Conservation (phyloP, 768 basidiomycete genomes). For the Mrakia blollopis region DNA sequence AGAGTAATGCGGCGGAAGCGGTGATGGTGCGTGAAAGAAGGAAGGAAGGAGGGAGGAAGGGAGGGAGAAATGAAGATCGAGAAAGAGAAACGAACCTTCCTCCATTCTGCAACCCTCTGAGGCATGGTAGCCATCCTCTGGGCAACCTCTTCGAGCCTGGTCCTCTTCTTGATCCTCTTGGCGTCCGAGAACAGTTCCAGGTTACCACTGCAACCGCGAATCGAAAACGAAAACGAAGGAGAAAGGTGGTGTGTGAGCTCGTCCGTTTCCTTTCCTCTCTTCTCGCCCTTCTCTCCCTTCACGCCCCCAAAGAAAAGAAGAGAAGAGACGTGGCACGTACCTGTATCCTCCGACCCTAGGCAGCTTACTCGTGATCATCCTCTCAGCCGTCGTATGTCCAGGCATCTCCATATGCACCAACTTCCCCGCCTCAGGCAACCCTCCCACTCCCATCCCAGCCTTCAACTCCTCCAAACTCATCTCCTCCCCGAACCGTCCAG, state of each 20-base stretch:
- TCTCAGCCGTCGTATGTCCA: not conserved
- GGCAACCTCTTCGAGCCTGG: not conserved
- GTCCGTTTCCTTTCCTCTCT: not conserved
- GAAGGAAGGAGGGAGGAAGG: not conserved
- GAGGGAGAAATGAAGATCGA: not conserved
- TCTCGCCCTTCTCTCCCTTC: too few species aligned
- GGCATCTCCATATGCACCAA: not conserved
- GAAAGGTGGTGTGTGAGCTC: too few species aligned
- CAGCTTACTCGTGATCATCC: not conserved
- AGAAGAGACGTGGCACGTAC: not conserved
- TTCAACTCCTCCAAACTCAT: slow-evolving; percentile 18
- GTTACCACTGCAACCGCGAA: not conserved
- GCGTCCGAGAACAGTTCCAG: slow-evolving; percentile 22
- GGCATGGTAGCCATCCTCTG: slow-evolving; percentile 21
- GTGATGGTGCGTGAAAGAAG: not conserved
- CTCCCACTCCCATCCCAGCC: slow-evolving; percentile 9
- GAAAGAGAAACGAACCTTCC: slow-evolving; percentile 23
- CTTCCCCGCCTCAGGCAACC: slow-evolving; percentile 1
- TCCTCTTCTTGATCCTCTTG: not conserved
- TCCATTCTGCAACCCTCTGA: slow-evolving; percentile 24
- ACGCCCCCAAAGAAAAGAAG: not conserved
- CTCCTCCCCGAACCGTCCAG: slow-evolving; percentile 18
- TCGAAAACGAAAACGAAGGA: not conserved
- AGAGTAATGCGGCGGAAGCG: not conserved
- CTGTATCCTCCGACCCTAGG: not conserved